These are phyloP conservation scores for Fraxinus americana DNA, from an alignment of 257 asterid genomes.

Conservation along the genomic window DNA sequence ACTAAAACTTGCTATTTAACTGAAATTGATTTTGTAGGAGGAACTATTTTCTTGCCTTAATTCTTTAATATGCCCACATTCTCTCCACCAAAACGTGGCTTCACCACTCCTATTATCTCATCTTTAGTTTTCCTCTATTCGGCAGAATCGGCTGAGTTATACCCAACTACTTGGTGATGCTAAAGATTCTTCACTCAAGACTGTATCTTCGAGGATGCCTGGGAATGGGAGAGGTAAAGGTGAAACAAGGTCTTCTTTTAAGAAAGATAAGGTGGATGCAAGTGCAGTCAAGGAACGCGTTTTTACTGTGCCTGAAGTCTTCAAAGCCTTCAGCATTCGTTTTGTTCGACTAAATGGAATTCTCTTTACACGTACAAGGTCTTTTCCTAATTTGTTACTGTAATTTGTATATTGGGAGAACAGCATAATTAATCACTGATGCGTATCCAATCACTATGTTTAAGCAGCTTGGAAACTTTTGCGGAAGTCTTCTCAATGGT, in stretches of 20 bases:
- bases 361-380: slow-evolving; percentile 94
- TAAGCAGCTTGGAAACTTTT: slow-evolving; percentile 85
- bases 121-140: slow-evolving; percentile 18
- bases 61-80: not conserved
- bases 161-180: slow-evolving; percentile 59
- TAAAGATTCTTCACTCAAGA: slow-evolving; percentile 49
- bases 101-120: not conserved
- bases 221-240: slow-evolving; percentile 75
- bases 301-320: too few relatives aligned
- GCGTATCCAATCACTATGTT: slow-evolving; percentile 19
- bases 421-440: not conserved
- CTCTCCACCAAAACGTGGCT: not conserved
- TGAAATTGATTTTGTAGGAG: not conserved
- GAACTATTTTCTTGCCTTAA: not conserved
- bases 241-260: slow-evolving; percentile 46
- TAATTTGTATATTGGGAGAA: too few relatives aligned
- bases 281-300: slow-evolving; percentile 37
- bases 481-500: slow-evolving; percentile 69
- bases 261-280: slow-evolving; percentile 47
- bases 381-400: slow-evolving; percentile 25
- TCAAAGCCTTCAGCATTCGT: slow-evolving; percentile 22
- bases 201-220: slow-evolving; percentile 36
- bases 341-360: slow-evolving; percentile 87
- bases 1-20: not conserved
- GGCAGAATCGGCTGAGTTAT: slow-evolving; percentile 79